Percentiles rank a stretch among this genome's conserved stretches.
These are phyloP conservation scores for Suillus variegatus DNA, from an alignment of 768 basidiomycete genomes.

Conservation along the genomic window DNA sequence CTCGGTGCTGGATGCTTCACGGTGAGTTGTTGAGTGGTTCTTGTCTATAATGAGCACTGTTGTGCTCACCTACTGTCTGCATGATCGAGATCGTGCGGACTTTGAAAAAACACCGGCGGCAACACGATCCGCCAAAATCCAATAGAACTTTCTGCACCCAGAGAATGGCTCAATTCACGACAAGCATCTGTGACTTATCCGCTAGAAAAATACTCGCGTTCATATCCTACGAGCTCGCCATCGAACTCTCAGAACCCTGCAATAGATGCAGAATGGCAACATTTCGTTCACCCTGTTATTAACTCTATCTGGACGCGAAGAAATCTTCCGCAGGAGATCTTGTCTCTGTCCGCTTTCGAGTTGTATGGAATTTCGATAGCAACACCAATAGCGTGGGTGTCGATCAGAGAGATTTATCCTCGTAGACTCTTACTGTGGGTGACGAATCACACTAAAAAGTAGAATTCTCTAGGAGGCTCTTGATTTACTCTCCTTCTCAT, in stretches of 20 bases:
- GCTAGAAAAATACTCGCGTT: conserved; percentile 68
- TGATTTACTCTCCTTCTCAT: conserved; percentile 70
- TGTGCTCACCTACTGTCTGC: too few relatives aligned
- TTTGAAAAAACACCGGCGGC: too few relatives aligned
- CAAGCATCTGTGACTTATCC: conserved; percentile 57
- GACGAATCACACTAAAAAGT: conserved; percentile 14
- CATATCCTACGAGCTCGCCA: conserved; percentile 44
- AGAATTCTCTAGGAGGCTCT: conserved; percentile 67
- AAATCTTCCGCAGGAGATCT: conserved; percentile 51
- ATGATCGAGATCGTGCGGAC: too few relatives aligned
- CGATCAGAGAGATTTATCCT: conserved; percentile 62
- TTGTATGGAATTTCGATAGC: conserved; percentile 60
- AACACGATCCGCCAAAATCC: too few relatives aligned
- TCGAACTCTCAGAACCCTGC: conserved; percentile 17
- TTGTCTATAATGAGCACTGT: too few relatives aligned
- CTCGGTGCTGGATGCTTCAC: too few relatives aligned
- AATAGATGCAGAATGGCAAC: conserved; percentile 68
- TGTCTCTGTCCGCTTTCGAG: conserved; percentile 64
- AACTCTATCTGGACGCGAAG: conserved; percentile 60
- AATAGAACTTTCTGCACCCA: background rate
- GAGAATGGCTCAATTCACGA: conserved; percentile 42
- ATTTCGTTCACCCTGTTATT: conserved; percentile 71
- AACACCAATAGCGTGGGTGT: conserved; percentile 36
- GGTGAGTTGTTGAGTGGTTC: too few relatives aligned
- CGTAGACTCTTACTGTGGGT: conserved; percentile 42